Base-by-base conservation (phyloP, 2,329 filamentous ascomycete species). In the Bipolaris gigantea region DNA sequence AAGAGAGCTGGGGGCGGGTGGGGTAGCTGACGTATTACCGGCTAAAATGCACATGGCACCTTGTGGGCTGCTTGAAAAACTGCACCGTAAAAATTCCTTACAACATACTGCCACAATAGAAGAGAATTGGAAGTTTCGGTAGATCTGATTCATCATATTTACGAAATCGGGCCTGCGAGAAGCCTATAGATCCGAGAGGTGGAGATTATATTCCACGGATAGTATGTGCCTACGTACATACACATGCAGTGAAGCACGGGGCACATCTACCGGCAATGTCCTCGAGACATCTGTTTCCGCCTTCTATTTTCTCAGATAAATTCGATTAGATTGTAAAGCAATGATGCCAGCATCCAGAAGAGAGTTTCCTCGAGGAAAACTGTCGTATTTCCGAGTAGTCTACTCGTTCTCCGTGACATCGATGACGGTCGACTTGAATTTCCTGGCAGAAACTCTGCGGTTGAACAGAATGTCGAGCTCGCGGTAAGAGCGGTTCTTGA, bases 321-420 rank as follows among this genome's bases (percentile, higher is more conserved):
- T 8, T 25, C 16, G 18, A 11, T 8, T 15, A 43, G 27, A 43
- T 43, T 16, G 9, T 42, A 7, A 9, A 30, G 9, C 23, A 1
- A 19, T 43, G 42, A 35, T 25, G n/a, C 13, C 16, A 41, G n/a
- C 10, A 43, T 32, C 30, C 11, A 15, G 19, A 5, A 13, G 5
- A 32, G 4, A 19, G 13, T 13, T 3, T 18, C 15, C 11, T 8
- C 7, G 16, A 19, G 19, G 18, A 11, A 21, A 43, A 6, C 15
- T 5, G 16, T 7, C 13, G n/a, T 16, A 16, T 11, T 16, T 25
- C 10, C n/a, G 11, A 13, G 21, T 6, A 11, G 9, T 45, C 72
- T 86, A 88, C 77, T 86, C 81, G 69, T 88, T 83, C 62, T 86
- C 85, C 38, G 80, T 73, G 57, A 85, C 73, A 64, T 85, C 80